phyloP scores from a whole-genome alignment of 805 yeast species.

The Candida multigemmis region DNA sequence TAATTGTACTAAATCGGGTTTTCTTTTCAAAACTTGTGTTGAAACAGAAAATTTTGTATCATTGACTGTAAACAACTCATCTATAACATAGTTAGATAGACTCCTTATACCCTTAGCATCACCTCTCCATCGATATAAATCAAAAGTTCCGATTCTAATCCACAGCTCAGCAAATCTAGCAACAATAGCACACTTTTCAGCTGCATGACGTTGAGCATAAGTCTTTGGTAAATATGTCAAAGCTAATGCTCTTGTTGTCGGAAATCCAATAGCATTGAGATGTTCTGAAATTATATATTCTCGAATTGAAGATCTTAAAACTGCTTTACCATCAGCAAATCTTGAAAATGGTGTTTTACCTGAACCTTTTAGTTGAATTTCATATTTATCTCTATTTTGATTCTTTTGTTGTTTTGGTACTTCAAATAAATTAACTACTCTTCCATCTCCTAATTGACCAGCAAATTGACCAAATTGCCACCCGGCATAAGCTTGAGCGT shows the following conservation, averaged over 20 bases:
- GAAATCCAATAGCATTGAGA: slow-evolving; percentile 71
- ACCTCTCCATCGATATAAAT: slow-evolving; percentile 65
- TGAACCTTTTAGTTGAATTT: slow-evolving; percentile 82
- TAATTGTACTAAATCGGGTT: slow-evolving; percentile 12
- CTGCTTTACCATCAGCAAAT: slow-evolving; percentile 96
- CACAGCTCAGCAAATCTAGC: slow-evolving; percentile 78
- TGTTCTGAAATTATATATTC: slow-evolving; percentile 84
- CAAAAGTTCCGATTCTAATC: slow-evolving; percentile 86
- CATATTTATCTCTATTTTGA: slow-evolving; percentile 35
- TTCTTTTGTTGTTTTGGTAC: slow-evolving; percentile 30
- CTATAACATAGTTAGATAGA: slow-evolving; percentile 66
- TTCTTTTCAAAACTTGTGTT: slow-evolving; percentile 9
- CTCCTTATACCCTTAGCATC: slow-evolving; percentile 53
- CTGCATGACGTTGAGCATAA: slow-evolving; percentile 59
- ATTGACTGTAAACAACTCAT: slow-evolving; percentile 43
- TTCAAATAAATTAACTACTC: slow-evolving; percentile 79
- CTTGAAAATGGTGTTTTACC: slow-evolving; percentile 89
- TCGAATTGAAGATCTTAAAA: slow-evolving; percentile 75
- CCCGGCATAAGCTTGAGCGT: slow-evolving; percentile 90
- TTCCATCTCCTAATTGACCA: slow-evolving; percentile 94
- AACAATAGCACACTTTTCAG: slow-evolving; percentile 80
- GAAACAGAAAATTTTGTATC: slow-evolving; percentile 20
- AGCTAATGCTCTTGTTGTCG: slow-evolving; percentile 77
- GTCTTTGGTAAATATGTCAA: slow-evolving; percentile 67
- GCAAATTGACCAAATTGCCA: slow-evolving; percentile 96